Base-by-base conservation (phyloP, 2,329 filamentous ascomycete genomes). In the Triangularia setosa region DNA sequence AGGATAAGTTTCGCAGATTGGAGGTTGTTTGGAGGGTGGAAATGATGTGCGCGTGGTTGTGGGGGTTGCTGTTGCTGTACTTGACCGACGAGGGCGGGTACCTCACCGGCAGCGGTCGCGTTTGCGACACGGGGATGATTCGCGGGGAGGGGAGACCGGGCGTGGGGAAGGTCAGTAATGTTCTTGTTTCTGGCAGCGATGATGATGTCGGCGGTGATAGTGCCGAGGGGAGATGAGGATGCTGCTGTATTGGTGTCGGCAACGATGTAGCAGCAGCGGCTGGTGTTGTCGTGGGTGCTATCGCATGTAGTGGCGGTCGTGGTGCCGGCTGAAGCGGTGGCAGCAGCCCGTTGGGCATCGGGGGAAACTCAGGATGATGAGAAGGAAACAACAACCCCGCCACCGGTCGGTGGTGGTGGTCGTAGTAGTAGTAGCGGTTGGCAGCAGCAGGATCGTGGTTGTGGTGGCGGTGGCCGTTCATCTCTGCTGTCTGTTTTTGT, bases 101-200 rank as follows among this genome's bases (percentile, higher is more conserved):
- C 3, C 61, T 58, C 16, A 67, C 65, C 12, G 62, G 58, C n/a
- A 62, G 61, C 23, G 61, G 40, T 27, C 58, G 35, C 18, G 57
- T 24, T 27, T 14, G 18, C 28, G 33, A 18, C 8, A 40, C 30
- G 14, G 61, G 23, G 14, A 64, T 11, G 40, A 69, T 24, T 9
- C 33, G 54, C 2, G 69, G 69, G 4, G 68, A 67, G 2, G 68
- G 68, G 4, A 69, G 65, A 33, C 62, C 67, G 9, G 64, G 57
- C 9, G 68, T 69, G 6, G 69, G 69, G 52, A 70, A 71, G 9
- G 68, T 69, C 3, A 66, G 63, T 3, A 69, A 64, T 28, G 67
- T 69, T 48, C 65, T 60, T 1, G 64, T 58, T 52, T 68, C 68
- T 48, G 40, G 30, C 6, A 11, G 35, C 11, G 60, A 25, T 35